Evolutionary conservation across 768 basidiomycete species (phyloP).

Genomic region (Tephrocybe sp.): DNA sequence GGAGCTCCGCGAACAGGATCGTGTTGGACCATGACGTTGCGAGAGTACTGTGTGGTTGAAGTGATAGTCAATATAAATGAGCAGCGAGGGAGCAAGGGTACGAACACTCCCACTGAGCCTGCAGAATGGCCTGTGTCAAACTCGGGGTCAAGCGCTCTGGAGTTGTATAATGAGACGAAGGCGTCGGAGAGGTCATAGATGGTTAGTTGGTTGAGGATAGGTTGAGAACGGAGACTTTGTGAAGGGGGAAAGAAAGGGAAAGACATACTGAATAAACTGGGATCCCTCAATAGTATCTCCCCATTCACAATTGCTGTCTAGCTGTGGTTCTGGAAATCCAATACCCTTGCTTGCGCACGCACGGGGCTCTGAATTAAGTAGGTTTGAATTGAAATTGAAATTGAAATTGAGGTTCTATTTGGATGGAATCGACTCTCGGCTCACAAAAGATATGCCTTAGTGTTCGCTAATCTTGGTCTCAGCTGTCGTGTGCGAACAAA

Average conservation of each 20-base stretch:
- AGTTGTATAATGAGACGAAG: conserved; percentile 25
- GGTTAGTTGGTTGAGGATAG: conserved; percentile 10
- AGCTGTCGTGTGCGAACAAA: too few species aligned
- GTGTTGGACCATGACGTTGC: conserved; percentile 17
- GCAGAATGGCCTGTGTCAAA: conserved; percentile 30
- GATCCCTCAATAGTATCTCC: conserved; percentile 17
- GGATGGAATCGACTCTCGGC: conserved; percentile 19
- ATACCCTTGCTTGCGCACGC: conserved; percentile 33
- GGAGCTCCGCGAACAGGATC: conserved; percentile 24
- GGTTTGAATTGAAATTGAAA: too few species aligned
- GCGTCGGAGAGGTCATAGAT: conserved; percentile 33
- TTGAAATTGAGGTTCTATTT: too few species aligned
- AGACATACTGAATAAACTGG: conserved; percentile 18
- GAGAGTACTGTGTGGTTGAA: conserved; percentile 17
- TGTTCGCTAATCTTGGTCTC: too few species aligned
- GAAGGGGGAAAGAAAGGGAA: neutral
- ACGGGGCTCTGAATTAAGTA: neutral
- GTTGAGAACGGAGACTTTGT: too few species aligned
- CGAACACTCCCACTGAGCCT: conserved; percentile 30
- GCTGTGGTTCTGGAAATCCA: conserved; percentile 40
- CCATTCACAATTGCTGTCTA: conserved; percentile 36
- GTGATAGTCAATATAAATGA: conserved; percentile 5
- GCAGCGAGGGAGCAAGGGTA: neutral
- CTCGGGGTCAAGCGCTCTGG: conserved; percentile 21
- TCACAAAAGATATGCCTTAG: too few species aligned